Base-by-base conservation (phyloP, 164 flowering plant species). In the Magnolia changhungtana region DNA sequence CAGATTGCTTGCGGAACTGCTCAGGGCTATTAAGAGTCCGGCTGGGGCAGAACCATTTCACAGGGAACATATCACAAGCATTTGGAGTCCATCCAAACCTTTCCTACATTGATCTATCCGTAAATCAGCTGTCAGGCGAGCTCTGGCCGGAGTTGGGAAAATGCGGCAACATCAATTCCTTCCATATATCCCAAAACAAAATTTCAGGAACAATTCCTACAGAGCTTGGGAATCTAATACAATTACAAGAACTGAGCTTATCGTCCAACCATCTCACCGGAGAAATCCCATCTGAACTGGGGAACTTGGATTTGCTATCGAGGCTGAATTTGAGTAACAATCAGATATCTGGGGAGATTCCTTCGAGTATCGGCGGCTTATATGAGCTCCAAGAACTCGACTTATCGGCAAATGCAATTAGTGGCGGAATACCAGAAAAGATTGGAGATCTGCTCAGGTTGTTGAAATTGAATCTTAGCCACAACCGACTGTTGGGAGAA, bases 41-140 rank as follows among this genome's bases (percentile, higher is more conserved):
- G 19, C 78, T 93, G 11, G 92, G 88, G 55, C 72, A 76, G 52
- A 91, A 91, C 81, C 77, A 70, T 1, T 84, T 92, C 73, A 81
- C 77, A 9, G 91, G 91, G 20, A 73, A 82, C 75, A 75, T 87
- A 50, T 71, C 83, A 0, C 67, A 82, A 8, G 85, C 84, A 24
- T 87, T 87, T 68, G 87, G 87, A 19, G 78, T 76, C 10, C 78
- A 83, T 68, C 86, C 86, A 8, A 9, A 64, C 20, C 78, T 83
- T 7, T 9, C 8, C 23, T 79, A 72, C 73, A 50, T 83, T 8
- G 79, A 79, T 77, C 72, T 83, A 70, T 52, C 78, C 50, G 8
- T 63, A n/a, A 83, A 81, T 59, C 71, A 21, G 24, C 49, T 81
- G 18, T 73, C 66, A 1, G 84, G 83, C 0, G 73, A 24, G 45